These are phyloP conservation scores for Arctostaphylos glauca DNA, from an alignment of 148 eudicot genomes.

Conservation along the genomic window DNA sequence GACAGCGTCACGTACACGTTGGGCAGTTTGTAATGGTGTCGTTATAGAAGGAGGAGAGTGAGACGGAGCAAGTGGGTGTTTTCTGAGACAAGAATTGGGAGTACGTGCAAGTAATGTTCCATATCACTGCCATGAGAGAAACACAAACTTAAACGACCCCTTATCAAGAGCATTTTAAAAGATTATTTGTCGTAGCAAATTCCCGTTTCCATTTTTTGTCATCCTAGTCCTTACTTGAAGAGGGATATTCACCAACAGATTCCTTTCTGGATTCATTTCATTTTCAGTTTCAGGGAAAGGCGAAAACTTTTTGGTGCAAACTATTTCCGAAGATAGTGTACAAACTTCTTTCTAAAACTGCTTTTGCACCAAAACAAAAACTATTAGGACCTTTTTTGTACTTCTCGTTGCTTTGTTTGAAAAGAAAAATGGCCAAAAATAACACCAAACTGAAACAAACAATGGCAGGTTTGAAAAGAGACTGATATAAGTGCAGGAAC, in stretches of 20 bases:
- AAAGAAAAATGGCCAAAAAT: background rate
- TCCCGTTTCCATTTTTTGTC: background rate
- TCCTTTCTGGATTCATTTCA: background rate
- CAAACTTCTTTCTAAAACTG: background rate
- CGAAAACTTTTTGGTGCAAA: background rate
- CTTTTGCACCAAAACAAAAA: background rate
- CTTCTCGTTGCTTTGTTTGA: background rate
- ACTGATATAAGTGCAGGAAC: background rate
- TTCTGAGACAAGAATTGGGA: slow-evolving; percentile 59
- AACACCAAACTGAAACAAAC: background rate
- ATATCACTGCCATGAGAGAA: slow-evolving; percentile 58
- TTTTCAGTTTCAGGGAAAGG: background rate
- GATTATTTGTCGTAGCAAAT: background rate
- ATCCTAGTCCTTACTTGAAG: background rate
- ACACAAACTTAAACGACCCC: background rate
- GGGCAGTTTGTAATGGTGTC: slow-evolving; percentile 58
- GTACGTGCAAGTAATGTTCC: slow-evolving; percentile 69
- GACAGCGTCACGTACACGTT: slow-evolving; percentile 65
- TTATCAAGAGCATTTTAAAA: background rate
- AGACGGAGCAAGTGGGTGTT: slow-evolving; percentile 68
- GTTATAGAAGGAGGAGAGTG: slow-evolving; percentile 69
- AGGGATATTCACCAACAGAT: background rate
- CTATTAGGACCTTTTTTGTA: background rate
- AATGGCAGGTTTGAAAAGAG: background rate
- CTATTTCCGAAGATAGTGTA: background rate